Evolutionary conservation across 2,329 filamentous ascomycete genomes (phyloP).

Genomic region (Exutisphaerella laricina): DNA sequence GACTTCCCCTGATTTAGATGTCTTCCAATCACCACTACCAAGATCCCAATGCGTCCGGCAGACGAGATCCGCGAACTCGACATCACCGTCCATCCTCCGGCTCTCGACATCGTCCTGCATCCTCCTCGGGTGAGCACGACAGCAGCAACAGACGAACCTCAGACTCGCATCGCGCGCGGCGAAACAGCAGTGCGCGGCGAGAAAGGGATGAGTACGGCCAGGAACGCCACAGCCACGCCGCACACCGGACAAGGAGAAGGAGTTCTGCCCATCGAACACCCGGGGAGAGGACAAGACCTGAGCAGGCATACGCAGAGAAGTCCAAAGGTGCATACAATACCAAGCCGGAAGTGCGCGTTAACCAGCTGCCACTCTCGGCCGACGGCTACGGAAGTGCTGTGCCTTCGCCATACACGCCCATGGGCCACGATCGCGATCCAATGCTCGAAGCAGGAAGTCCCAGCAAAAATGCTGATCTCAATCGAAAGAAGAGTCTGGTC

Average conservation of each 20-base stretch:
- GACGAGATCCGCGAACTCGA: conserved; percentile 12
- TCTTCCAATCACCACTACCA: conserved; percentile 18
- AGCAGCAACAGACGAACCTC: conserved; percentile 26
- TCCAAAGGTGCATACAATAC: conserved; percentile 33
- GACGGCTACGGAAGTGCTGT: conserved; percentile 38
- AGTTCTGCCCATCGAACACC: conserved; percentile 20
- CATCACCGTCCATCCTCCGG: conserved; percentile 42
- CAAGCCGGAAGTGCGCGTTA: conserved; percentile 16
- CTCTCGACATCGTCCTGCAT: conserved; percentile 58
- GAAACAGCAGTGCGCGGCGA: conserved; percentile 18
- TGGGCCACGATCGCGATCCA: conserved; percentile 46
- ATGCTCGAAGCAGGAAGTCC: conserved; percentile 40
- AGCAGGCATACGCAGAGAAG: conserved; percentile 20
- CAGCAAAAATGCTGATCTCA: conserved; percentile 46
- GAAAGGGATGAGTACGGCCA: conserved; percentile 14
- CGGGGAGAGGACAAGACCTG: conserved; percentile 7
- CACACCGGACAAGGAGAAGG: conserved; percentile 17
- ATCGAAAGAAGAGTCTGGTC: conserved; percentile 81
- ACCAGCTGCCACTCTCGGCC: conserved; percentile 15
- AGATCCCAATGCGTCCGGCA: conserved; percentile 6
- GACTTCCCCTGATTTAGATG: conserved; percentile 8
- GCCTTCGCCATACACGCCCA: conserved; percentile 42
- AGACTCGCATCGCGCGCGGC: conserved; percentile 20
- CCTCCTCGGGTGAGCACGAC: conserved; percentile 69
- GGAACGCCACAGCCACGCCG: conserved; percentile 12